Evolutionary conservation across 495 filamentous ascomycete species (phyloP), one percentile per base, ranked within the genome.

Genomic region (Lophiostoma macrostomum): DNA sequence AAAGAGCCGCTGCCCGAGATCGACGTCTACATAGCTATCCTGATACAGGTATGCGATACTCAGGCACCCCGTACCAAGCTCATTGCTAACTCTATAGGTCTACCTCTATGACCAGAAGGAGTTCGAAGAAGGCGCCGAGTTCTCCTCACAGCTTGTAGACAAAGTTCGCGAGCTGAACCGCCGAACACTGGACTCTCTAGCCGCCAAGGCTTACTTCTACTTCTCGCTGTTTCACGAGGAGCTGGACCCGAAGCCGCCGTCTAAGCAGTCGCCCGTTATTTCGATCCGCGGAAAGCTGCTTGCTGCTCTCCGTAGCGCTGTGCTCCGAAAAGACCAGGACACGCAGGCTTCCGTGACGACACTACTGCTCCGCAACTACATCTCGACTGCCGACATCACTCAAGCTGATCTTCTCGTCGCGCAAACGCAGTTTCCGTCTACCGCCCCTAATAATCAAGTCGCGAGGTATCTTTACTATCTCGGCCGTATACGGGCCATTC

Each of bases 161-260:
- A 85, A 83, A 61, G 81, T 97, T 64, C 91, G 95, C 56, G 75
- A 82, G 28, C 74, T 93, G 56, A 98, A 98, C 75, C 90, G 93
- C 44, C 85, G 93, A 49, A 96, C 93, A 13, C 74, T 98, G 53
- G 93, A 98, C 66, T 87, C 90, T 35, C 82, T 98, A 24, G 88
- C 90, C 41, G 90, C 93, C 32, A 90, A 91, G 67, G 88, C 93
- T 49, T 98, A 97, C 78, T 97, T 96, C 71, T 98, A 98, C 75
- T 95, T 88, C 70, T 88, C 87, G 38, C 74, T 97, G 48, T 96
- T 96, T 76, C 87, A 83, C 70, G 93, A 98, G 76, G 83, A 91
- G 70, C 78, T 91, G 36, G 79, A 81, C 44, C 90, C 90, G 11
- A 77, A 91, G 19, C 87, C 94, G 49, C 91, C 93, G 13, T 93